These are phyloP conservation scores for Serpula lacrymans DNA, from an alignment of 768 basidiomycete species.

Conservation along the genomic window DNA sequence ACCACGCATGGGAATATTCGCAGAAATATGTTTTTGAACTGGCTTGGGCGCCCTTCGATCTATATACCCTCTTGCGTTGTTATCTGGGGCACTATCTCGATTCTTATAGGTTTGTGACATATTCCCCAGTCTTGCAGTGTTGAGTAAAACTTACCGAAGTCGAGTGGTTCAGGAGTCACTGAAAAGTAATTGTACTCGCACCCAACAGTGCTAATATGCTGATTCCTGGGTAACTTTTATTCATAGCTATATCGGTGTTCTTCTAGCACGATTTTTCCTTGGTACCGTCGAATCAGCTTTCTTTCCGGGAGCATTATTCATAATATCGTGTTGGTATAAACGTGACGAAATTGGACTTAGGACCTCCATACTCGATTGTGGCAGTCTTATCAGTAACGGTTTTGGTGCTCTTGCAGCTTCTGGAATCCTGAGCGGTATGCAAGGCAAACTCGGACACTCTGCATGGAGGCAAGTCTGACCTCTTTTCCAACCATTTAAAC, in stretches of 20 bases:
- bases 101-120: slow-evolving; percentile 40
- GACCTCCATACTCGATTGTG: slow-evolving; percentile 64
- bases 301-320: slow-evolving; percentile 64
- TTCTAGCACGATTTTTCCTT: slow-evolving; percentile 72
- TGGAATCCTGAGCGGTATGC: slow-evolving; percentile 68
- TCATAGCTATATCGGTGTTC: slow-evolving; percentile 51
- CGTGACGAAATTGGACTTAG: slow-evolving; percentile 64
- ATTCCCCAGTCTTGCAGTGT: slow-evolving; percentile 2
- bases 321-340: slow-evolving; percentile 65
- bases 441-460: slow-evolving; percentile 58
- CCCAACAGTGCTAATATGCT: neutral
- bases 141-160: slow-evolving; percentile 14
- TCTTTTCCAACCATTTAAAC: neutral
- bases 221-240: neutral
- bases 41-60: slow-evolving; percentile 60
- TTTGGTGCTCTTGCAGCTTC: slow-evolving; percentile 77
- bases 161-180: slow-evolving; percentile 42
- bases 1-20: neutral
- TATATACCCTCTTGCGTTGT: slow-evolving; percentile 65
- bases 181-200: slow-evolving; percentile 13
- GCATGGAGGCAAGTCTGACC: slow-evolving; percentile 64
- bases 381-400: slow-evolving; percentile 74
- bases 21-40: slow-evolving; percentile 68
- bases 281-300: slow-evolving; percentile 72
- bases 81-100: slow-evolving; percentile 66